A percentile compares a stretch with the other conserved stretches of the same genome.
Conservation (phyloP, 2,329 filamentous ascomycete genomes). For the Tricladium varicosporioides region DNA sequence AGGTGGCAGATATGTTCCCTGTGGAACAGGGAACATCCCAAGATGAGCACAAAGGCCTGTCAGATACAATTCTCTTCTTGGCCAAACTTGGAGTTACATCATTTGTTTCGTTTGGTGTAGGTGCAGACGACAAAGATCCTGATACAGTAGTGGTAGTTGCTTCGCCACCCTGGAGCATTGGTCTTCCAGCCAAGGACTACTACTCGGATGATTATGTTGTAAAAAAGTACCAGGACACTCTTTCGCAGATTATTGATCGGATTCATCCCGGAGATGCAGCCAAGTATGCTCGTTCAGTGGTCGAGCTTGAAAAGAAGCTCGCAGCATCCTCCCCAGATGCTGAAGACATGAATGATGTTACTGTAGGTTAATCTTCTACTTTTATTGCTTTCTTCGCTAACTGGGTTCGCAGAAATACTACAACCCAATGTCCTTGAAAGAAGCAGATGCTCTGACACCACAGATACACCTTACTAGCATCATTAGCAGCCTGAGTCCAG, state of each 20-base stretch:
- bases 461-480: conserved; percentile 53
- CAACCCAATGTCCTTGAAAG: conserved; percentile 58
- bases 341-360: conserved; percentile 59
- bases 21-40: conserved; percentile 13
- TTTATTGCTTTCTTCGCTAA: conserved; percentile 13
- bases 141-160: conserved; percentile 49
- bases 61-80: conserved; percentile 47
- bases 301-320: conserved; percentile 61
- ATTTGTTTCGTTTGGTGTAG: conserved; percentile 29
- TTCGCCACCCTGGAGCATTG: conserved; percentile 45
- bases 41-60: conserved; percentile 35
- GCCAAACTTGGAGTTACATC: conserved; percentile 43
- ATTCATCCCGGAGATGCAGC: conserved; percentile 21
- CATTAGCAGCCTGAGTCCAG: conserved; percentile 50
- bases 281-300: conserved; percentile 39
- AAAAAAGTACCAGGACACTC: conserved; percentile 46
- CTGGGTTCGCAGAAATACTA: conserved; percentile 53
- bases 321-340: conserved; percentile 57
- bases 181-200: conserved; percentile 61
- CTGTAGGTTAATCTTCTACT: conserved; percentile 35
- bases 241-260: conserved; percentile 32
- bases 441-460: conserved; percentile 54
- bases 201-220: conserved; percentile 55
- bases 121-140: conserved; percentile 45
- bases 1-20: conserved; percentile 48